A percentile compares a stretch with the other conserved stretches of the same genome.
Evolutionary conservation across 192 early-diverging fungal genomes (phyloP).

Genomic region (Coemansia sp.): DNA sequence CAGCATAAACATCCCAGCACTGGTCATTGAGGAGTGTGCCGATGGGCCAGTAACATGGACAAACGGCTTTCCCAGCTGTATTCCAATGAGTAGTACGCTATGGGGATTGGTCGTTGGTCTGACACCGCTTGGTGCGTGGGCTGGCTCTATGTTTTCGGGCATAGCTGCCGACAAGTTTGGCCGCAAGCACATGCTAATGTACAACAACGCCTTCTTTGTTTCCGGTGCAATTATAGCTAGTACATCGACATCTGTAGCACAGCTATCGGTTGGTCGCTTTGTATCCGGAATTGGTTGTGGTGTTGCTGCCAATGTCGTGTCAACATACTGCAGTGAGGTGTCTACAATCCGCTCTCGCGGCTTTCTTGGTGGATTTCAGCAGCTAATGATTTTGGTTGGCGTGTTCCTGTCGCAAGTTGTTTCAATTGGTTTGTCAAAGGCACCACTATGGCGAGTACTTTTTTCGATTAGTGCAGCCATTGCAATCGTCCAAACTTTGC

Average conservation of each 20-base stretch:
- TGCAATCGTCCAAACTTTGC: conserved; percentile 59
- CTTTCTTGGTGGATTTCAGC: conserved; percentile 75
- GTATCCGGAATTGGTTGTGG: conserved; percentile 77
- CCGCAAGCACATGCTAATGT: conserved; percentile 62
- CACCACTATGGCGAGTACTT: conserved; percentile 70
- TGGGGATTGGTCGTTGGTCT: conserved; percentile 59
- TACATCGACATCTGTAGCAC: conserved; percentile 50
- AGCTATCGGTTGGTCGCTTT: conserved; percentile 66
- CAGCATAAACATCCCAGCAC: conserved; percentile 55
- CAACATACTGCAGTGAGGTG: conserved; percentile 78
- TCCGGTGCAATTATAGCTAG: conserved; percentile 63
- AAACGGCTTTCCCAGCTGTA: conserved; percentile 59
- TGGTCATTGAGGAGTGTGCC: conserved; percentile 53
- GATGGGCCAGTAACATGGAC: conserved; percentile 41
- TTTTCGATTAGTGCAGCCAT: conserved; percentile 60
- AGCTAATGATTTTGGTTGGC: conserved; percentile 79
- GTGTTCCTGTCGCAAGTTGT: conserved; percentile 72
- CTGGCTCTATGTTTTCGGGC: conserved; percentile 71
- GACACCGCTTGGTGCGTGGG: conserved; percentile 68
- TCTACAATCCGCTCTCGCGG: conserved; percentile 69
- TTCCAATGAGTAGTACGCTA: conserved; percentile 65
- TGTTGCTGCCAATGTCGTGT: conserved; percentile 69
- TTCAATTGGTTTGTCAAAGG: conserved; percentile 60
- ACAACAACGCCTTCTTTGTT: conserved; percentile 64
- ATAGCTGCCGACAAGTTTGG: conserved; percentile 65